Evolutionary conservation across 345 rosid species (phyloP).

Genomic region (Melaleuca quinquenervia): DNA sequence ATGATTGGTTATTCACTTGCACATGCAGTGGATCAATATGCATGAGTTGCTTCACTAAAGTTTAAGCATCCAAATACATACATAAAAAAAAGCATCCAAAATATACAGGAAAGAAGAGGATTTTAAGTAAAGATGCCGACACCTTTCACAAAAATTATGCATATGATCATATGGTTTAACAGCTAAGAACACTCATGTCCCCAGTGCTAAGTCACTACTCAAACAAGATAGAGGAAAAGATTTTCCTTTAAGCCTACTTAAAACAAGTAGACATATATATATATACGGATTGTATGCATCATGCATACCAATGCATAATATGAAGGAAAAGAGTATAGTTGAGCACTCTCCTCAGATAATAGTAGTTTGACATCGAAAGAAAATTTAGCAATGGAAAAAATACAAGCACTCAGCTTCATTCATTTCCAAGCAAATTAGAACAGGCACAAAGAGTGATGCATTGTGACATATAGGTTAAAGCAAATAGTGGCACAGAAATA

Average conservation of each 20-base stretch:
- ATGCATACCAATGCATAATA: not conserved
- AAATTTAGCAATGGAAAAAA: not conserved
- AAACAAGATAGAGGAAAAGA: not conserved
- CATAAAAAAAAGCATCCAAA: not conserved
- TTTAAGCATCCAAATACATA: not conserved
- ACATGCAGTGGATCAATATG: not conserved
- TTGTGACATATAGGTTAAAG: not conserved
- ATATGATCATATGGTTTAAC: not conserved
- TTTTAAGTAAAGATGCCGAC: not conserved
- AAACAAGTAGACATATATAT: not conserved
- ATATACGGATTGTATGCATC: not conserved
- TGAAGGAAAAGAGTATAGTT: not conserved
- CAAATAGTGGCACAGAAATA: not conserved
- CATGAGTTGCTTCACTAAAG: not conserved
- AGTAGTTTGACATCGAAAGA: not conserved
- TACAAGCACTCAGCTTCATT: not conserved
- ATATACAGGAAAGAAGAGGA: not conserved
- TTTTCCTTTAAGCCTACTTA: not conserved
- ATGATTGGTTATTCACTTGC: not conserved
- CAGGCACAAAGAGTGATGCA: not conserved
- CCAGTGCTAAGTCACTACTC: not conserved
- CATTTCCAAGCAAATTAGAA: not conserved
- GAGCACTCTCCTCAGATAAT: not conserved
- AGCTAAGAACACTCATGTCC: not conserved
- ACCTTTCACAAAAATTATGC: not conserved